phyloP scores from a whole-genome alignment of 768 basidiomycete species.

The Wakefieldia striispora region DNA sequence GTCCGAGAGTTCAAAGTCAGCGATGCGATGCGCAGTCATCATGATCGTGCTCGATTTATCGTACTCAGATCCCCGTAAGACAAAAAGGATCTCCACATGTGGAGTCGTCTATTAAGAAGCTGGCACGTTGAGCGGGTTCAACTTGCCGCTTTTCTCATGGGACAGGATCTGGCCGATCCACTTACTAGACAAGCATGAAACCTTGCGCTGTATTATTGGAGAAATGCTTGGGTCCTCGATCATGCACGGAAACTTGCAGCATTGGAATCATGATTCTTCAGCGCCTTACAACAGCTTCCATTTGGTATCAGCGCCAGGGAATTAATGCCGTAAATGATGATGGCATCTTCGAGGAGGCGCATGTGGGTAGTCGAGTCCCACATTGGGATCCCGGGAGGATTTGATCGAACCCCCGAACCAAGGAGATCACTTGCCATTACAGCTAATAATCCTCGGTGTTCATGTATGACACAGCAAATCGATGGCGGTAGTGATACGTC shows the following conservation, averaged over 20 bases:
- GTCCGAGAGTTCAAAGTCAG: conserved; percentile 5
- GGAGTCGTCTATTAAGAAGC: not conserved
- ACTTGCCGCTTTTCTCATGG: not conserved
- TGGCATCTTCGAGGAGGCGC: not conserved
- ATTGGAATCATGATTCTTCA: not conserved
- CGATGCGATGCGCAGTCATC: conserved; percentile 1
- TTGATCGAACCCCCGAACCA: not conserved
- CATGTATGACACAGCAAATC: not conserved
- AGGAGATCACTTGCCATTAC: not conserved
- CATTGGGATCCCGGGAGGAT: not conserved
- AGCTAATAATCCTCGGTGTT: not conserved
- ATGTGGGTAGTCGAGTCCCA: not conserved
- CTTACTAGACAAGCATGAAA: not conserved
- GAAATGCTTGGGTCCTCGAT: not conserved
- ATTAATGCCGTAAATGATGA: conserved; percentile 6
- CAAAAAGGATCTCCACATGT: not conserved
- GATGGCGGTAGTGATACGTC: not conserved
- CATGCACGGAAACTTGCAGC: not conserved
- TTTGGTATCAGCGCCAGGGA: conserved; percentile 9
- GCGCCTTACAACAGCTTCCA: conserved; percentile 4
- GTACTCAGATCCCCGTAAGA: conserved; percentile 1
- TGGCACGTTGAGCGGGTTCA: not conserved
- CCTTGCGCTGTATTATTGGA: not conserved
- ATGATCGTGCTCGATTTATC: not conserved
- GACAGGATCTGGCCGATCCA: not conserved